phyloP scores from a whole-genome alignment of 2,329 filamentous ascomycete species.

The Nigrospora osmanthi region DNA sequence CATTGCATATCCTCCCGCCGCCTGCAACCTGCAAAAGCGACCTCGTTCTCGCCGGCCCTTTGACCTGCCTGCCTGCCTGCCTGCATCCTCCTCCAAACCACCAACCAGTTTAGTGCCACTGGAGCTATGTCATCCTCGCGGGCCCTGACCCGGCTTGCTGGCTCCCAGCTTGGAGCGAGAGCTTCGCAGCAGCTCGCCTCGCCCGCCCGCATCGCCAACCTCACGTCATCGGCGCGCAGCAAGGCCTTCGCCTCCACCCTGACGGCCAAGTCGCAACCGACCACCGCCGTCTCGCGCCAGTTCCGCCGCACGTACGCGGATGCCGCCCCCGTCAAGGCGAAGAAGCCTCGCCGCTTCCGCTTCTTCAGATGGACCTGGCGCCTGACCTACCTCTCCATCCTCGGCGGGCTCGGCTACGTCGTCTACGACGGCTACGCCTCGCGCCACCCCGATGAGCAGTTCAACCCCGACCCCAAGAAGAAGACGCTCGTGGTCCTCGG shows the following conservation, averaged over 20 bases:
- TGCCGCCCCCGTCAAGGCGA: constrained; percentile 31
- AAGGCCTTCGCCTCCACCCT: constrained; percentile 19
- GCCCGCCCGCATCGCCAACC: constrained; percentile 17
- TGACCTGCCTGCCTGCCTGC: no score
- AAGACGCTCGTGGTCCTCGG: constrained; percentile 95
- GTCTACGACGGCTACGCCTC: constrained; percentile 77
- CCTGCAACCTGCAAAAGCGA: no score
- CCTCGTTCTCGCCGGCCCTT: no score
- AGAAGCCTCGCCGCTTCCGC: constrained; percentile 53
- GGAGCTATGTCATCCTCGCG: constrained; percentile 36
- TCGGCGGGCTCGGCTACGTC: constrained; percentile 63
- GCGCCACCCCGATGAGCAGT: constrained; percentile 74
- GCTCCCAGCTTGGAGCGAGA: constrained; percentile 16
- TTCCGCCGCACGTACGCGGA: constrained; percentile 44
- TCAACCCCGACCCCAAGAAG: constrained; percentile 74
- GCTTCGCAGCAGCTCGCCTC: constrained; percentile 12
- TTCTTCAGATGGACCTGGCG: constrained; percentile 78
- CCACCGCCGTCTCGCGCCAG: constrained; percentile 23
- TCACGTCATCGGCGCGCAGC: constrained; percentile 20
- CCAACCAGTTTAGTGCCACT: constrained; percentile 5
- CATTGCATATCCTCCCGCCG: no score
- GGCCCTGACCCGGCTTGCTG: constrained; percentile 28
- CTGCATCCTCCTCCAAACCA: no score
- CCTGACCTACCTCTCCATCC: constrained; percentile 65
- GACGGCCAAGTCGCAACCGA: constrained; percentile 24